Percentiles rank a stretch among this genome's conserved stretches.
Evolutionary conservation across 257 asterid species (phyloP).

Genomic region (Solanum medicagineum): DNA sequence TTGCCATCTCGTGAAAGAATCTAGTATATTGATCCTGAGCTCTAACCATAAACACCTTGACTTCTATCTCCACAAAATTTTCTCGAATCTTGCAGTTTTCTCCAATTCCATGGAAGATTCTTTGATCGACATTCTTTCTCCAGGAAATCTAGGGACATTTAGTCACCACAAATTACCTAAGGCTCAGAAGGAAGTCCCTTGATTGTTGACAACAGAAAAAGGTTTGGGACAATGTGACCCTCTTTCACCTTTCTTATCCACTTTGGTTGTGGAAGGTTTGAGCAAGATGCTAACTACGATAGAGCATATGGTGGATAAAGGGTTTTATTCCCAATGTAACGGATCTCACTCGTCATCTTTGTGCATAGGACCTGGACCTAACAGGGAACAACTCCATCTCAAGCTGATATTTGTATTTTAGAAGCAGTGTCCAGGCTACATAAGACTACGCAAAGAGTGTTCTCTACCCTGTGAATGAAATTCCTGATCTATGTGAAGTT

Average conservation of each 20-base stretch:
- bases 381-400: background rate
- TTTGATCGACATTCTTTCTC: too few species aligned
- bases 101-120: too few species aligned
- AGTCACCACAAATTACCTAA: too few species aligned
- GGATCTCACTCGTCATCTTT: background rate
- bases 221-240: background rate
- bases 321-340: background rate
- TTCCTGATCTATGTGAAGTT: background rate
- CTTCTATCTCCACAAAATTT: background rate
- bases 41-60: background rate
- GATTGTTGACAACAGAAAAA: background rate
- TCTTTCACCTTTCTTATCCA: background rate
- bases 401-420: background rate
- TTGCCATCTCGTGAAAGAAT: background rate
- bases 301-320: background rate
- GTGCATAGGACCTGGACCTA: background rate
- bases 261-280: background rate
- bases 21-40: background rate
- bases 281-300: background rate
- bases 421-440: background rate
- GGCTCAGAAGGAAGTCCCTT: too few species aligned
- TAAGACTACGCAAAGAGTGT: background rate
- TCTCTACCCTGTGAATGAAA: background rate
- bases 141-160: too few species aligned
- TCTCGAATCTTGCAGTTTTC: too few species aligned